Conservation (phyloP, 1,284 basidiomycete species). For the Paramarasmius palmivorus region DNA sequence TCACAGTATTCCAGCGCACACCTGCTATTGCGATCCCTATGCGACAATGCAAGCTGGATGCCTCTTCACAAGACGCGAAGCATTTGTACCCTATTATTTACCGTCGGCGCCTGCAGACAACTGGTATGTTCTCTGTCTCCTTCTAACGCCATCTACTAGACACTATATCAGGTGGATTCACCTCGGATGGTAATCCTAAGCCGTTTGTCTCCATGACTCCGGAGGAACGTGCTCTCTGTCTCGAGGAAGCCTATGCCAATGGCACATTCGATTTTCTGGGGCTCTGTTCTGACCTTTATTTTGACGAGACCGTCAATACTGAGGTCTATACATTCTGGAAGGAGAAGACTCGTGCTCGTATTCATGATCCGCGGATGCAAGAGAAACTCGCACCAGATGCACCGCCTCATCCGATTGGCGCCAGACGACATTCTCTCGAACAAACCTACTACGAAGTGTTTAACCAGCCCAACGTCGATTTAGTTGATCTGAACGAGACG, state of each 20-base stretch:
- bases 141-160: not conserved
- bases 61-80: not conserved
- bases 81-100: not conserved
- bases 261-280: not conserved
- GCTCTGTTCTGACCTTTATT: not conserved
- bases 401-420: slow-evolving; percentile 12
- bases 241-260: not conserved
- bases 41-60: not conserved
- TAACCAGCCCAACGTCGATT: slow-evolving; percentile 10
- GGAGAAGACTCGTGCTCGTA: slow-evolving; percentile 4
- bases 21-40: not conserved
- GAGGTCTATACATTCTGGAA: slow-evolving; percentile 13
- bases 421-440: slow-evolving; percentile 10
- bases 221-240: not conserved
- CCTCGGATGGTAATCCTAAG: no score
- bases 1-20: slow-evolving; percentile 3
- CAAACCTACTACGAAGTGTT: slow-evolving; percentile 12
- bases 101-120: not conserved
- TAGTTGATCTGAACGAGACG: slow-evolving; percentile 7
- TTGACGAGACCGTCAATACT: not conserved
- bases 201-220: no score
- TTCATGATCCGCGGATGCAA: slow-evolving; percentile 1
- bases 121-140: not conserved
- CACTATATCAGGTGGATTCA: no score
- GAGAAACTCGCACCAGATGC: slow-evolving; percentile 8